These are phyloP conservation scores for Dalbergia cultrata DNA, from an alignment of 306 rosid species.

Conservation along the genomic window DNA sequence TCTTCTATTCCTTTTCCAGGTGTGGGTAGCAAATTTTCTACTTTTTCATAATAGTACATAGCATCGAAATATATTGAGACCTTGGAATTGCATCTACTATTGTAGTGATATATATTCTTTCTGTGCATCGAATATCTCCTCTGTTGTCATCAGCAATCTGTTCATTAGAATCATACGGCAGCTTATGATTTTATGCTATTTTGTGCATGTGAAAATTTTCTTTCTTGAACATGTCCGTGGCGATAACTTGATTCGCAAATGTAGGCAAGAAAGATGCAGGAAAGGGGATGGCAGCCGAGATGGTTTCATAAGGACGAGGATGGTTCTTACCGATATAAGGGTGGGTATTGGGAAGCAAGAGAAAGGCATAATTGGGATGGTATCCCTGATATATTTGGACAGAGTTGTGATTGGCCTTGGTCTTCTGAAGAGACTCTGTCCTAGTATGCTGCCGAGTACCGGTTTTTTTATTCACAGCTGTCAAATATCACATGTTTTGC, in stretches of 20 bases:
- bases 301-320: slow-evolving; percentile 93
- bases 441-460: slow-evolving; percentile 38
- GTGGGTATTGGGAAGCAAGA: slow-evolving; percentile 97
- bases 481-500: slow-evolving; percentile 32
- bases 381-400: slow-evolving; percentile 88
- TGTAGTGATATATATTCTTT: too few species aligned
- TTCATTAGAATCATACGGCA: background rate
- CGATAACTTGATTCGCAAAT: slow-evolving; percentile 33
- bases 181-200: background rate
- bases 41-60: background rate
- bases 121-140: too few species aligned
- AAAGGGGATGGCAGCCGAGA: slow-evolving; percentile 98
- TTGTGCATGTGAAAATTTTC: background rate
- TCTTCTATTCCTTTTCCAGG: background rate
- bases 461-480: slow-evolving; percentile 17
- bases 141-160: slow-evolving; percentile 12
- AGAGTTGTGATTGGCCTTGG: slow-evolving; percentile 67
- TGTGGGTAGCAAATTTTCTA: background rate
- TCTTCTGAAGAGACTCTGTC: slow-evolving; percentile 66
- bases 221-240: slow-evolving; percentile 27
- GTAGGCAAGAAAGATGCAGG: slow-evolving; percentile 98
- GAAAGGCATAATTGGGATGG: slow-evolving; percentile 77
- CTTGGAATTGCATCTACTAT: background rate
- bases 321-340: slow-evolving; percentile 81
- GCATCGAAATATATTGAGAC: background rate